Evolutionary conservation across 768 basidiomycete species (phyloP), one percentile per base, ranked within the genome.

Genomic region (Mycena rosella): DNA sequence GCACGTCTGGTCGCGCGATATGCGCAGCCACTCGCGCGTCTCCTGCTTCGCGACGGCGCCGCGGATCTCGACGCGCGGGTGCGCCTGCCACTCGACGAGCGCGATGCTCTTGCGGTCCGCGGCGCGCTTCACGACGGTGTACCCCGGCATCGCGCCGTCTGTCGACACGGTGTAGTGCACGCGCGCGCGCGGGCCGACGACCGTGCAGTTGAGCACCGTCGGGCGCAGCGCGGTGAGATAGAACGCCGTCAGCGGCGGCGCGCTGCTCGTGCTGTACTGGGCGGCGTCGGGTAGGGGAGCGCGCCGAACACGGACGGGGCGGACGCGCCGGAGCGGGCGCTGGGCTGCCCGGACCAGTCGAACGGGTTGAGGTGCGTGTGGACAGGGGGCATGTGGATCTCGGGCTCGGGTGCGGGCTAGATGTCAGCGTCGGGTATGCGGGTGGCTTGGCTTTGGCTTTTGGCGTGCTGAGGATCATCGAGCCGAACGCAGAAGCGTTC

Each of bases 291-390:
- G 83, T 87, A 89, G 30, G 90, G 90, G 22, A 91, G 85, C 0
- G 89, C 89, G 7, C 90, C 90, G 71, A 86, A 88, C 63, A 90
- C 77, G 52, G 90, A 90, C 52, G 89, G 86, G 6, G 81, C 60
- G 44, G 67, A 65, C 22, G 73, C 70, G 74, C 72, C 75, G 5
- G 68, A n/a, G n/a, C n/a, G 68, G 56, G 44, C 18, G 17, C 36
- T 22, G 36, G 52, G 26, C 29, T 47, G 27, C 74, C 76, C 45
- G 69, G 75, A 69, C 81, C 81, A 84, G 72, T 74, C 77, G 72
- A 80, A 85, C 7, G 84, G 84, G 66, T 85, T 79, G 65, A 78
- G 61, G 55, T 65, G 44, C 18, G 62, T 72, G 32, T 63, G 1
- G 15, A 58, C 44, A 3, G 59, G 38, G 18, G 53, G 65, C 65